Base-by-base conservation (phyloP, 208 protist species). In the Trypanosoma brucei region DNA sequence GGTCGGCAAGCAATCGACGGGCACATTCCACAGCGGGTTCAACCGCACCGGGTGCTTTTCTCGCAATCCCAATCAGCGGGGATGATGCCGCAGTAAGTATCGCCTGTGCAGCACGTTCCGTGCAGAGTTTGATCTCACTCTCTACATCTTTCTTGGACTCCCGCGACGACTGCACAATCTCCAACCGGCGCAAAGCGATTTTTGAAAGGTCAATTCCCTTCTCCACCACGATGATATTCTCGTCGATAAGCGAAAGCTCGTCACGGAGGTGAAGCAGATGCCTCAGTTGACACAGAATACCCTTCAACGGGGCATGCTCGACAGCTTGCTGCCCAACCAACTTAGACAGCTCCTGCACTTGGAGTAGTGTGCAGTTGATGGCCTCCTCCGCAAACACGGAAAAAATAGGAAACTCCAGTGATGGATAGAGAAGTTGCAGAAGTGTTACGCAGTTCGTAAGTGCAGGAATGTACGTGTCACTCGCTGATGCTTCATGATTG, bases 111-210 rank as follows among this genome's bases (percentile, higher is more conserved):
- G 94, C 65, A 30, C 71, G 62, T 49, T 90, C 83, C 49, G 62
- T 76, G 52, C 72, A 83, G n/a, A 65, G 71, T n/a, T 78, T 68
- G 34, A 93, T 66, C 59, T 91, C 78, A 6, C 69, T 68, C 56
- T 93, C 82, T 40, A 95, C 84, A 65, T 89, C 80, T 73, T 82
- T 80, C 75, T 92, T 92, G 8, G 84, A 83, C 58, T 95, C 89
- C 9, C 84, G 74, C 14, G 86, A 88, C 2, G 80, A 89, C 72
- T 93, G 84, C 50, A 78, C 72, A 68, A 95, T 84, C 52, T 82
- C 77, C 37, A 95, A 53, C n/a, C 78, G 71, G 34, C 80, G 75
- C 48, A 83, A 63, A 35, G 60, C 64, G 63, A 92, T 78, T 36
- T 72, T 76, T 9, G 75, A 62, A 11, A 95, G 77, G 71, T 83